Conservation (phyloP, 2,329 filamentous ascomycete species). For the Septoria linicola region DNA sequence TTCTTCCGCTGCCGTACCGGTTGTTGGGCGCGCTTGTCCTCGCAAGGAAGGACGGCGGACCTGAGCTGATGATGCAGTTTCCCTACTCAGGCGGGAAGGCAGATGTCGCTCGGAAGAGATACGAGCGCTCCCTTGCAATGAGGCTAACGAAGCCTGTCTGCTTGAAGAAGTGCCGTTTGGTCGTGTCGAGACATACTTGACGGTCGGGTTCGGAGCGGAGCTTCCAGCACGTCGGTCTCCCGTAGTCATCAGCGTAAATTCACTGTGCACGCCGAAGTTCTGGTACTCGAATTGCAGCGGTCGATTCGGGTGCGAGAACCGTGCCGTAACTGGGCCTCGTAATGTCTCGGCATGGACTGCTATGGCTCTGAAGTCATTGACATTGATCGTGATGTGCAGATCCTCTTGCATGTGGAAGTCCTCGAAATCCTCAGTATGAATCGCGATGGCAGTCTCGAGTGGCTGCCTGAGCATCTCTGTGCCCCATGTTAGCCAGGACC, state of each 20-base stretch:
- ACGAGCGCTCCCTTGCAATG: slow-evolving; percentile 21
- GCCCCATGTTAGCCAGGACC: slow-evolving; percentile 16
- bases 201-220: slow-evolving; percentile 33
- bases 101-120: slow-evolving; percentile 43
- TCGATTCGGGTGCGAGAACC: slow-evolving; percentile 68
- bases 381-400: slow-evolving; percentile 75
- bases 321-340: slow-evolving; percentile 64
- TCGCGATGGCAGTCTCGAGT: slow-evolving; percentile 73
- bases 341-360: slow-evolving; percentile 71
- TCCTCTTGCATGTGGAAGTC: slow-evolving; percentile 71
- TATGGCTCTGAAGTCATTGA: slow-evolving; percentile 80
- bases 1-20: slow-evolving; percentile 46
- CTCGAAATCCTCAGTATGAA: slow-evolving; percentile 75
- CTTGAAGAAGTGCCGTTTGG: slow-evolving; percentile 25
- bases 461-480: slow-evolving; percentile 75
- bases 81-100: slow-evolving; percentile 39
- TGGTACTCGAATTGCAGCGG: slow-evolving; percentile 73
- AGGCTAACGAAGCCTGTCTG: slow-evolving; percentile 28
- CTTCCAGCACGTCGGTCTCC: slow-evolving; percentile 57
- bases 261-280: slow-evolving; percentile 66
- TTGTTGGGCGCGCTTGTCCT: slow-evolving; percentile 27
- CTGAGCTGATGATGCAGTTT: slow-evolving; percentile 35
- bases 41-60: slow-evolving; percentile 32
- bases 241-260: slow-evolving; percentile 80
- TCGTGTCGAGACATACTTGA: slow-evolving; percentile 41